phyloP scores from a whole-genome alignment of 164 flowering plant species.

The Vitis rupestris region DNA sequence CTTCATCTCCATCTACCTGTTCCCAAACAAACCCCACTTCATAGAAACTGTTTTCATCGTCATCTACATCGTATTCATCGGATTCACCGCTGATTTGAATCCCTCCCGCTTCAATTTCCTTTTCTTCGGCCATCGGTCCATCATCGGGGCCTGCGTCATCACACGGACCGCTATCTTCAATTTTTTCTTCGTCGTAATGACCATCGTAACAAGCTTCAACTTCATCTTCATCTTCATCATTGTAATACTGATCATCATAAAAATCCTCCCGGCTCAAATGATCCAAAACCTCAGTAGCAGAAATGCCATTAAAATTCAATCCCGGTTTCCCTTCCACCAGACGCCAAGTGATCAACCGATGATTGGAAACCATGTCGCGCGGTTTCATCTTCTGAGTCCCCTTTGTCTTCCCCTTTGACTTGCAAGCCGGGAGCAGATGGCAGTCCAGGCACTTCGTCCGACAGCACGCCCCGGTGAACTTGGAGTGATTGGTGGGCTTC shows the following conservation, averaged over 20 bases:
- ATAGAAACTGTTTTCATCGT: constrained; percentile 26
- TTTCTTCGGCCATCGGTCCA: too few species aligned
- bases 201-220: constrained; percentile 3
- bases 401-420: constrained; percentile 58
- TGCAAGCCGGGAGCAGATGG: constrained; percentile 46
- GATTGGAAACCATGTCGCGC: constrained; percentile 18
- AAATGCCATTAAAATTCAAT: constrained; percentile 32
- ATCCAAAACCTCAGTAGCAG: constrained; percentile 39
- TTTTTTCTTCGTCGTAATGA: not conserved
- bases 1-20: constrained; percentile 46
- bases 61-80: constrained; percentile 6
- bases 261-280: constrained; percentile 10
- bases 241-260: constrained; percentile 12
- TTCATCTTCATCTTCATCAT: constrained; percentile 10
- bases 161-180: not conserved
- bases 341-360: constrained; percentile 25
- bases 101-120: not conserved
- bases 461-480: constrained; percentile 70
- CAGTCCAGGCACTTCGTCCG: constrained; percentile 38
- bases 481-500: constrained; percentile 86
- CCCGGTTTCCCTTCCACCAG: constrained; percentile 29
- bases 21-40: constrained; percentile 48
- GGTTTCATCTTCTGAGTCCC: constrained; percentile 47
- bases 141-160: too few species aligned
- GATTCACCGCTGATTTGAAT: not conserved